These are phyloP conservation scores for Xylaria sp. DNA, from an alignment of 2,329 filamentous ascomycete genomes.

Conservation along the genomic window DNA sequence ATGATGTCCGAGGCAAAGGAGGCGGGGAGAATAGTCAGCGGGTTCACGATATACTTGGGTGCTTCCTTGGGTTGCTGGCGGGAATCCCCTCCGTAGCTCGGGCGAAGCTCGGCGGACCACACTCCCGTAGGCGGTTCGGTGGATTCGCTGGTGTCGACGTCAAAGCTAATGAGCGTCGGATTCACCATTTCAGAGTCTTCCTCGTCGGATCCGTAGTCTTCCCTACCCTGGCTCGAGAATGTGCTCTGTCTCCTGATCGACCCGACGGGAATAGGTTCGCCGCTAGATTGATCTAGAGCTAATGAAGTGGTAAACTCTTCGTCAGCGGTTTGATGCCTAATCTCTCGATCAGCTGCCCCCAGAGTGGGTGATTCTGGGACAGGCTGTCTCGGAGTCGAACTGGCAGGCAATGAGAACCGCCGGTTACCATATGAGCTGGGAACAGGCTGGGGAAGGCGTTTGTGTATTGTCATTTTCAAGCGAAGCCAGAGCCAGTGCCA, in stretches of 20 bases:
- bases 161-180: conserved; percentile 62
- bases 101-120: conserved; percentile 62
- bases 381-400: conserved; percentile 23
- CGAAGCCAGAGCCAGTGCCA: conserved; percentile 41
- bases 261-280: conserved; percentile 36
- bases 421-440: conserved; percentile 13
- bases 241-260: conserved; percentile 48
- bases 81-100: conserved; percentile 44
- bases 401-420: conserved; percentile 7
- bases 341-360: conserved; percentile 36
- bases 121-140: conserved; percentile 53
- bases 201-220: conserved; percentile 58
- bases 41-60: conserved; percentile 49
- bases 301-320: conserved; percentile 27
- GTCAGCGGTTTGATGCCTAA: conserved; percentile 30
- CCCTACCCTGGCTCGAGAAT: conserved; percentile 47
- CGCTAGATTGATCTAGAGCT: conserved; percentile 36
- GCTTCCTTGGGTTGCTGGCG: conserved; percentile 38
- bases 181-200: conserved; percentile 59
- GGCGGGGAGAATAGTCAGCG: conserved; percentile 54
- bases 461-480: conserved; percentile 45
- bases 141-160: conserved; percentile 60
- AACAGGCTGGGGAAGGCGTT: conserved; percentile 40
- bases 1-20: conserved; percentile 51
- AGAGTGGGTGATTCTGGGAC: conserved; percentile 37